Conservation (phyloP, 164 flowering plant species). For the Magnolia sinica region DNA sequence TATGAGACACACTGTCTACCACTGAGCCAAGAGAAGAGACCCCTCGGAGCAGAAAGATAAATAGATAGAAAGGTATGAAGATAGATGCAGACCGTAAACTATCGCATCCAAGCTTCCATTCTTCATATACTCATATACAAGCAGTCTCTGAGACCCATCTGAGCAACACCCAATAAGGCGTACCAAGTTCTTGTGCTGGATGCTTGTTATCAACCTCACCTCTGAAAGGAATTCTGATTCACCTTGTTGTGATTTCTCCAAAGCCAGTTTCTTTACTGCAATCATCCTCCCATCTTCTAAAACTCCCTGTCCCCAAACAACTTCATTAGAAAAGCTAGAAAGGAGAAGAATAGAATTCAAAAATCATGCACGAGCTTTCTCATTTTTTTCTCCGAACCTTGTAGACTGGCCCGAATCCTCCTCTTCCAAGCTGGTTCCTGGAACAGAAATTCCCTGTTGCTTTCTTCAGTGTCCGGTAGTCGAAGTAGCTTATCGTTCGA, state of each 20-base stretch:
- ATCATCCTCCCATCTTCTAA: slow-evolving; percentile 51
- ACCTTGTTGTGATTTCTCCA: slow-evolving; percentile 66
- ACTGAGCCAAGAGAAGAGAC: too few species aligned
- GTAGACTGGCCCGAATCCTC: slow-evolving; percentile 78
- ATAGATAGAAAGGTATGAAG: too few species aligned
- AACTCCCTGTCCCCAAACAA: slow-evolving; percentile 40
- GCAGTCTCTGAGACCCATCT: slow-evolving; percentile 56
- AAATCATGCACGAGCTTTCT: neutral
- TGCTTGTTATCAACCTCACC: slow-evolving; percentile 67
- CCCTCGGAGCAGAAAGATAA: too few species aligned
- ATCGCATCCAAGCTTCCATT: slow-evolving; percentile 62
- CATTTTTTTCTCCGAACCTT: slow-evolving; percentile 28
- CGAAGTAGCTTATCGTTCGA: slow-evolving; percentile 49
- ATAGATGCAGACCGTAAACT: slow-evolving; percentile 41
- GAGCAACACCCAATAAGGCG: slow-evolving; percentile 78
- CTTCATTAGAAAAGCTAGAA: neutral
- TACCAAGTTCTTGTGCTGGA: slow-evolving; percentile 76
- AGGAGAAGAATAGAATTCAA: neutral
- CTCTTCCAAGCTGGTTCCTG: slow-evolving; percentile 54
- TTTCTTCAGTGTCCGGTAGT: slow-evolving; percentile 49
- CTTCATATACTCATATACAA: slow-evolving; percentile 73
- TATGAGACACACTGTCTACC: too few species aligned
- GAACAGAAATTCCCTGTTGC: slow-evolving; percentile 65
- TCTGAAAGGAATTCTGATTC: slow-evolving; percentile 70
- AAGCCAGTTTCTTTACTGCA: slow-evolving; percentile 57